phyloP scores from a whole-genome alignment of 805 yeast genomes.

The Ogataea ganodermae region DNA sequence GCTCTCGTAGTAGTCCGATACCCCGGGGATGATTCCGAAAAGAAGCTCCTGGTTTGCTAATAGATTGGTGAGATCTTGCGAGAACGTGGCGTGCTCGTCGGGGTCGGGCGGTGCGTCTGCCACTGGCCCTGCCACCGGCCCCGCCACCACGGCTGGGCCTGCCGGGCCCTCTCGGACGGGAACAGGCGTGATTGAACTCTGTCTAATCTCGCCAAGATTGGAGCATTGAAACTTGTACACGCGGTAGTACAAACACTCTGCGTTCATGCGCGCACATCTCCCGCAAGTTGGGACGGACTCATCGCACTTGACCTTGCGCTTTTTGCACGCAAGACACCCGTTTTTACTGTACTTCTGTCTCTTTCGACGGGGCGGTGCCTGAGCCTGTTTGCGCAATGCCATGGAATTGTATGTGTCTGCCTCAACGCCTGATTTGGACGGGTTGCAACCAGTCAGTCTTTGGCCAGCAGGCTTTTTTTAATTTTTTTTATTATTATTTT shows the following conservation, averaged over 20 bases:
- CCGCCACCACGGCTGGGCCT: not conserved
- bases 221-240: constrained; percentile 30
- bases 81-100: constrained; percentile 4
- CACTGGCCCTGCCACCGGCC: not conserved
- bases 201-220: not conserved
- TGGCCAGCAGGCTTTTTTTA: not conserved
- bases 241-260: constrained; percentile 38
- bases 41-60: constrained; percentile 27
- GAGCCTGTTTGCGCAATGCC: not conserved
- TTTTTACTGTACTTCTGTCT: constrained; percentile 41
- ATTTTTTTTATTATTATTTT: not conserved
- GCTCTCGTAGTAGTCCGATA: constrained; percentile 16
- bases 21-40: constrained; percentile 24
- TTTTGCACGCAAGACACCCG: constrained; percentile 44
- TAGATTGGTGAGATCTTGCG: constrained; percentile 19
- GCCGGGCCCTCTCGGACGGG: too few relatives aligned
- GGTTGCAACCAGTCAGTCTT: not conserved
- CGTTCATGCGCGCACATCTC: constrained; percentile 37
- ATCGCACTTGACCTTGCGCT: constrained; percentile 41
- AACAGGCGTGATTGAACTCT: too few relatives aligned
- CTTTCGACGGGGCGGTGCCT: constrained; percentile 18
- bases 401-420: too few relatives aligned
- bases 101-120: not conserved
- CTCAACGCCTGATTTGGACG: too few relatives aligned
- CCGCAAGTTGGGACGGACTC: constrained; percentile 38